phyloP scores from a whole-genome alignment of 164 flowering plant species.

The Dillenia suffruticosa region DNA sequence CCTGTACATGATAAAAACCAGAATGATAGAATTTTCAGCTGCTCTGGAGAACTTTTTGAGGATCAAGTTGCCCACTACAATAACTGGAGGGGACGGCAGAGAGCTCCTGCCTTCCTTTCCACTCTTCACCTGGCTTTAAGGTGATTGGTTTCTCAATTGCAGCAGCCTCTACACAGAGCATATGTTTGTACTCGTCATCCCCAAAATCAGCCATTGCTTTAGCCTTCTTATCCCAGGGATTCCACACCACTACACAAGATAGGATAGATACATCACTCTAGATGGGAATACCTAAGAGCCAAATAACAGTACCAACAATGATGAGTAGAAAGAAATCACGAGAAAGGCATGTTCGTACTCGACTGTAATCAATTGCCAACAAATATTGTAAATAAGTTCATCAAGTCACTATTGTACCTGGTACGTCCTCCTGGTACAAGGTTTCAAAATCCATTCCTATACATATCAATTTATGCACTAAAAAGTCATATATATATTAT shows the following conservation, averaged over 20 bases:
- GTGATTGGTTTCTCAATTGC: constrained; percentile 67
- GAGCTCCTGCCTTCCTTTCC: constrained; percentile 75
- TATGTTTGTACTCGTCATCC: constrained; percentile 77
- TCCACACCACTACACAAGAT: constrained; percentile 64
- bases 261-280: background rate
- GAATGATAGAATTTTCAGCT: constrained; percentile 22
- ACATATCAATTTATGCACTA: too few relatives aligned
- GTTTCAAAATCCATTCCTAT: too few relatives aligned
- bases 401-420: background rate
- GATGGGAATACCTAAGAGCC: background rate
- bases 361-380: background rate
- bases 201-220: constrained; percentile 74
- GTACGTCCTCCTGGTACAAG: too few relatives aligned
- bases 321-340: background rate
- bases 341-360: background rate
- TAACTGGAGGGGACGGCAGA: constrained; percentile 83
- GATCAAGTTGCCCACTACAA: constrained; percentile 78
- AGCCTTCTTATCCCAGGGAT: constrained; percentile 86
- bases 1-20: constrained; percentile 44
- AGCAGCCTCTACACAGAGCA: constrained; percentile 83
- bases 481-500: too few relatives aligned
- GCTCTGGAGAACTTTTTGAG: constrained; percentile 57
- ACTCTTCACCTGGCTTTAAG: constrained; percentile 83
- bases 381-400: background rate
- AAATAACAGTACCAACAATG: background rate